Percentiles rank a stretch among this genome's conserved stretches.
phyloP scores from a whole-genome alignment of 345 rosid species.

The Noccaea bulbosa region DNA sequence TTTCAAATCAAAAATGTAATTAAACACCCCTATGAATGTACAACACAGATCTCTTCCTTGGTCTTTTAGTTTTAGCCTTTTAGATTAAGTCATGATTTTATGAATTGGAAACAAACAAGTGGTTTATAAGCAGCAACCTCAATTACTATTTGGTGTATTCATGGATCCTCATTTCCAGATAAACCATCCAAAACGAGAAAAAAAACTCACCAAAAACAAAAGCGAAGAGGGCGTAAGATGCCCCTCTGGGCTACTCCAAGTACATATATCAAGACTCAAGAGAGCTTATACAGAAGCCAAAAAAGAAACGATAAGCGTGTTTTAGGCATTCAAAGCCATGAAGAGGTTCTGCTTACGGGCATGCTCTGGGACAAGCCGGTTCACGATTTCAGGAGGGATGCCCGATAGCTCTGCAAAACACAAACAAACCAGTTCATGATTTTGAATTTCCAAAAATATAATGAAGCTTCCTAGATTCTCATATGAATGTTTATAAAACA shows the following conservation, averaged over 20 bases:
- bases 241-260: slow-evolving; percentile 26
- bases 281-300: slow-evolving; percentile 36
- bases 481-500: not conserved
- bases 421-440: not conserved
- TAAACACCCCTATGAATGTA: too few relatives aligned
- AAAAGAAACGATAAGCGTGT: slow-evolving; percentile 13
- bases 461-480: not conserved
- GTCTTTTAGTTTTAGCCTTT: too few relatives aligned
- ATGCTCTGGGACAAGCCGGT: slow-evolving; percentile 80
- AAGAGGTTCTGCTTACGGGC: slow-evolving; percentile 89
- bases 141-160: slow-evolving; percentile 32
- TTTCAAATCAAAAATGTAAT: too few relatives aligned
- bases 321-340: slow-evolving; percentile 79
- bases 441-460: not conserved
- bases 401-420: slow-evolving; percentile 69
- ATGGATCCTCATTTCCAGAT: slow-evolving; percentile 31
- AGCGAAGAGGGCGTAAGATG: slow-evolving; percentile 17
- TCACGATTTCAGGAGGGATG: slow-evolving; percentile 63
- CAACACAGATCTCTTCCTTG: too few relatives aligned
- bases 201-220: slow-evolving; percentile 25
- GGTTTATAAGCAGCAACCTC: slow-evolving; percentile 34
- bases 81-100: too few relatives aligned
- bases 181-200: slow-evolving; percentile 2
- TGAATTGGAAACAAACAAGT: slow-evolving; percentile 25
- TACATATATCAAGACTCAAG: slow-evolving; percentile 16